Base-by-base conservation (phyloP, 805 yeast genomes). In the Sugiyamaella smithiae region DNA sequence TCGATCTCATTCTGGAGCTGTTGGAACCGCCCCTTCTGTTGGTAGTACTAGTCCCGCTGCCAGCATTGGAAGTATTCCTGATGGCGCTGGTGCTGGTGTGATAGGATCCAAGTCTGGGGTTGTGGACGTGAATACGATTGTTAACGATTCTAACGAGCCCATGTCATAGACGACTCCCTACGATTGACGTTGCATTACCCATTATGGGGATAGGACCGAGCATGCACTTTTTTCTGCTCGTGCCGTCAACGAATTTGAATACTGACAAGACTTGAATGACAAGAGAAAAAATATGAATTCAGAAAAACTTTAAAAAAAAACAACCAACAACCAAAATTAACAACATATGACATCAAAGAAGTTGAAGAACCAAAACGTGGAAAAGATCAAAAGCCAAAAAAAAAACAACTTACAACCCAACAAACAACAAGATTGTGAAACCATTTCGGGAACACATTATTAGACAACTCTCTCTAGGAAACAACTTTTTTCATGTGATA, bases 21-120 rank as follows among this genome's bases (percentile, higher is more conserved):
- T 43, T 16, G 46, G 36, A 14, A 14, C 44, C n/a, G 28, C 46
- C 2, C 23, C 22, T n/a, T 33, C 43, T 17, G 48, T 37, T 5
- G 48, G 48, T n/a, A 37, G 44, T 25, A 14, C 48, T 16, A 46
- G 49, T 33, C 52, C 54, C 19, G 46, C 56, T 16, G 55, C 47
- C 25, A 42, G 48, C 23, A 43, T 50, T 25, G 40, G 32, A 43
- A 45, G 48, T 14, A 25, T 50, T 23, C 49, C 29, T 11, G 53
- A 50, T 26, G 36, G 44, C 20, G 37, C 38, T 12, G 19, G 38
- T 8, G 57, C 58, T 5, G 60, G 60, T 7, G 60, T 57, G 20
- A 57, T 57, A 48, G 60, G 60, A 23, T 57, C 59, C 31, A 55
- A 55, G 48, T 28, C 41, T 28, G 48, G 45, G 41, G 48, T 37